Conservation (phyloP, 306 rosid species). For the Vicia faba region DNA sequence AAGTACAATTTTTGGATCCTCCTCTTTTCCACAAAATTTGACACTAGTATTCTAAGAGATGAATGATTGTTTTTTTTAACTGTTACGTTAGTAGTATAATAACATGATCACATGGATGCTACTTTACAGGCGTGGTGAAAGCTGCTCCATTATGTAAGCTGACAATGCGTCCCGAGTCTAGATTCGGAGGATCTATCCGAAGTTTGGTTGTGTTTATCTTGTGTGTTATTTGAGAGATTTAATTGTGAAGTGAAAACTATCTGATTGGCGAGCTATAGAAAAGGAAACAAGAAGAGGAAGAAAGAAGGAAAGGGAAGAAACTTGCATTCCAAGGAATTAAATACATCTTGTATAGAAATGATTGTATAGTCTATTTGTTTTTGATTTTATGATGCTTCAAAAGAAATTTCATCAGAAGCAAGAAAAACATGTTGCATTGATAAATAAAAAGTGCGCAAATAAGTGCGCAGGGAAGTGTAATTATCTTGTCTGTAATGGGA, state of each 20-base stretch:
- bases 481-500: not conserved
- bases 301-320: conserved; percentile 9
- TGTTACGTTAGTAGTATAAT: not conserved
- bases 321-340: not conserved
- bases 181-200: not conserved
- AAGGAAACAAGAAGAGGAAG: not conserved
- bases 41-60: not conserved
- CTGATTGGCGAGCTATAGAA: not conserved
- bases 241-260: conserved; percentile 17
- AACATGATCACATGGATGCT: conserved; percentile 29
- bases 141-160: conserved; percentile 68
- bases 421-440: not conserved
- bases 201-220: not conserved
- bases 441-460: not conserved
- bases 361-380: not conserved
- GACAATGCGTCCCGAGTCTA: not conserved
- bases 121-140: conserved; percentile 49
- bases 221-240: conserved; percentile 28
- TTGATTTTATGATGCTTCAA: not conserved
- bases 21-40: not conserved
- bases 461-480: not conserved
- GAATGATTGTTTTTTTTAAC: not conserved
- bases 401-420: not conserved
- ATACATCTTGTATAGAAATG: not conserved
- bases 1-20: conserved; percentile 42